Percentiles rank a stretch among this genome's conserved stretches.
These are phyloP conservation scores for Pharnaceum exiguum DNA, from an alignment of 148 eudicot species.

Conservation along the genomic window DNA sequence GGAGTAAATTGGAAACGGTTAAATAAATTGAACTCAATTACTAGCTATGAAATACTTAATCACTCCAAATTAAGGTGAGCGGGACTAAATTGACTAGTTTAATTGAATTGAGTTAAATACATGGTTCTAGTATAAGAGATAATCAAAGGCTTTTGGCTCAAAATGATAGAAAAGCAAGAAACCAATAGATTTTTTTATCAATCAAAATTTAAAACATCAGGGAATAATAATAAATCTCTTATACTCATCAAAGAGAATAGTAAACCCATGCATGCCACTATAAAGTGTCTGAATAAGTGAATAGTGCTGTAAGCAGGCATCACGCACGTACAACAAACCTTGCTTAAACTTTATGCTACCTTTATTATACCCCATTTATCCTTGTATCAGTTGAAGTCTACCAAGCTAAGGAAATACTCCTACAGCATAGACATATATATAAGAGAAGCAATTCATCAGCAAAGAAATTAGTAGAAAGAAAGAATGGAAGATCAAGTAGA, in stretches of 20 bases:
- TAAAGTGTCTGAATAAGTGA: slow-evolving; percentile 6
- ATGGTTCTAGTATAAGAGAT: too few species aligned
- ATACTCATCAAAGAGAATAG: too few species aligned
- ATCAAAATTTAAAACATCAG: too few species aligned
- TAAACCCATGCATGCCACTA: background rate
- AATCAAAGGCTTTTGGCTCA: too few species aligned
- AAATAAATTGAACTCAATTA: too few species aligned
- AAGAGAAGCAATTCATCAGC: background rate
- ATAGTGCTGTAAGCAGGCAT: slow-evolving; percentile 10
- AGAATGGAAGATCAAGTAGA: slow-evolving; percentile 60
- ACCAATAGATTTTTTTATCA: too few species aligned
- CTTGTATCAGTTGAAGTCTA: background rate
- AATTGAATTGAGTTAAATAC: too few species aligned
- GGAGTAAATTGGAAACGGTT: background rate
- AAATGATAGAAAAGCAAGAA: too few species aligned
- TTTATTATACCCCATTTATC: slow-evolving; percentile 15
- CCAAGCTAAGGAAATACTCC: background rate
- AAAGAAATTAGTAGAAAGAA: slow-evolving; percentile 1
- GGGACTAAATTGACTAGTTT: too few species aligned
- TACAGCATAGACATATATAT: background rate
- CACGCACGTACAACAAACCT: slow-evolving; percentile 13
- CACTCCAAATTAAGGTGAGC: too few species aligned
- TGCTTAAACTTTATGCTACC: slow-evolving; percentile 20
- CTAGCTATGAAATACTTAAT: too few species aligned
- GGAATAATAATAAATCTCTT: too few species aligned